Percentiles rank a stretch among this genome's conserved stretches.
phyloP scores from a whole-genome alignment of 139 green algal species.

The Chlorella vulgaris region DNA sequence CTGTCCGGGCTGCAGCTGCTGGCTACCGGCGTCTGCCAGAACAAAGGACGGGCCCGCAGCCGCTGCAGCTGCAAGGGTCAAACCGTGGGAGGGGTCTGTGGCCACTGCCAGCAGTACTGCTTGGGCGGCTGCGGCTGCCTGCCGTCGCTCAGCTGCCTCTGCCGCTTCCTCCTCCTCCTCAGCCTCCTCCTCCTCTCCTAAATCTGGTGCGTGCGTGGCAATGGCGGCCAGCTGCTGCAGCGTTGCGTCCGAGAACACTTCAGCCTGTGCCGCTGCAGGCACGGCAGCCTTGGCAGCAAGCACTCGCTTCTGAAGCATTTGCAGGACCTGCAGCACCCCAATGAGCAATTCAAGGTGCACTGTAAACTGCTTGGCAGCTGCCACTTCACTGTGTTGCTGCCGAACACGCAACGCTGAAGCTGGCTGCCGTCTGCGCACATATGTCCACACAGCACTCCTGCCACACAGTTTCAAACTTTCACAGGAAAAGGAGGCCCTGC shows the following conservation, averaged over 20 bases:
- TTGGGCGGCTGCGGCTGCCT: slow-evolving; percentile 41
- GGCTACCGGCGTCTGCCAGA: slow-evolving; percentile 10
- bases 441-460: not conserved
- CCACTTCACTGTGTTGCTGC: too few relatives aligned
- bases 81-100: slow-evolving; percentile 58
- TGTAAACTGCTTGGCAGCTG: too few relatives aligned
- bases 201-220: not conserved
- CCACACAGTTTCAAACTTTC: too few relatives aligned
- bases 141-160: not conserved
- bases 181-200: not conserved
- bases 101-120: slow-evolving; percentile 51
- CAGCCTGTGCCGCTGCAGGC: slow-evolving; percentile 37
- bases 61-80: slow-evolving; percentile 11
- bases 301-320: slow-evolving; percentile 44
- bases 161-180: not conserved
- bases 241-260: slow-evolving; percentile 58
- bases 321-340: slow-evolving; percentile 35
- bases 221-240: slow-evolving; percentile 42
- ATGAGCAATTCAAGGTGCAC: not conserved
- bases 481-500: too few relatives aligned
- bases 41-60: not conserved
- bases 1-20: slow-evolving; percentile 23
- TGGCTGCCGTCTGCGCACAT: not conserved
- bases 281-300: slow-evolving; percentile 32
- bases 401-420: not conserved